Conservation (phyloP, 768 basidiomycete species). For the Austroboletus festivus region DNA sequence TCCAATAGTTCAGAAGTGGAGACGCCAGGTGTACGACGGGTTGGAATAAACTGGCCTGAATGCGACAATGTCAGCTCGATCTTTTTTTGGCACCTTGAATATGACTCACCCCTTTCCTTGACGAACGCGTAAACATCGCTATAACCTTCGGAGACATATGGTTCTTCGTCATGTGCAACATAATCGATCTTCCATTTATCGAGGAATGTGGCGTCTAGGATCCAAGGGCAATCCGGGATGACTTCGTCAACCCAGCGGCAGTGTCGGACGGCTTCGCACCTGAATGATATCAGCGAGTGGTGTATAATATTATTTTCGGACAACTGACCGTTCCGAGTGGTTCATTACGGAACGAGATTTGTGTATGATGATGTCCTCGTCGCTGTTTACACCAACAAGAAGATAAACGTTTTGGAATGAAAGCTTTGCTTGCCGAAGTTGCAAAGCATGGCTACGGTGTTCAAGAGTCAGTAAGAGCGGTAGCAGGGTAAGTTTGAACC, state of each 20-base stretch:
- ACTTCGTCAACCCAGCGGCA: slow-evolving; percentile 98
- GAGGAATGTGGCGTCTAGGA: slow-evolving; percentile 77
- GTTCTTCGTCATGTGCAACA: slow-evolving; percentile 93
- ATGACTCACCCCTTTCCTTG: slow-evolving; percentile 69
- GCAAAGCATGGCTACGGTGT: slow-evolving; percentile 81
- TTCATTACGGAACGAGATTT: slow-evolving; percentile 86
- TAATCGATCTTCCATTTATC: slow-evolving; percentile 91
- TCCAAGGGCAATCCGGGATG: slow-evolving; percentile 88
- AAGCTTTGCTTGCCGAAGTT: slow-evolving; percentile 94
- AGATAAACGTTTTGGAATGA: slow-evolving; percentile 89
- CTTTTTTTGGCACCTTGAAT: not conserved
- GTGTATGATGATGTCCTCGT: slow-evolving; percentile 72
- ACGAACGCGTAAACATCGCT: slow-evolving; percentile 84
- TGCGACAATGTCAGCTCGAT: slow-evolving; percentile 1
- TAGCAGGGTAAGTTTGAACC: slow-evolving; percentile 19
- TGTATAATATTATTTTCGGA: not conserved
- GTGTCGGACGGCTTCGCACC: slow-evolving; percentile 89
- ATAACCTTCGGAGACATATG: slow-evolving; percentile 74
- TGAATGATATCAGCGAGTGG: slow-evolving; percentile 27
- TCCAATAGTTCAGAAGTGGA: slow-evolving; percentile 92
- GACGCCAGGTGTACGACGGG: slow-evolving; percentile 89
- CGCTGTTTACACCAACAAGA: slow-evolving; percentile 90
- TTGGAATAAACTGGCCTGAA: slow-evolving; percentile 91
- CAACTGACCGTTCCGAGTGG: slow-evolving; percentile 74
- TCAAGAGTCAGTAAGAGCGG: slow-evolving; percentile 2